Evolutionary conservation across 2,329 filamentous ascomycete species (phyloP).

Genomic region (Plenodomus biglobosus): DNA sequence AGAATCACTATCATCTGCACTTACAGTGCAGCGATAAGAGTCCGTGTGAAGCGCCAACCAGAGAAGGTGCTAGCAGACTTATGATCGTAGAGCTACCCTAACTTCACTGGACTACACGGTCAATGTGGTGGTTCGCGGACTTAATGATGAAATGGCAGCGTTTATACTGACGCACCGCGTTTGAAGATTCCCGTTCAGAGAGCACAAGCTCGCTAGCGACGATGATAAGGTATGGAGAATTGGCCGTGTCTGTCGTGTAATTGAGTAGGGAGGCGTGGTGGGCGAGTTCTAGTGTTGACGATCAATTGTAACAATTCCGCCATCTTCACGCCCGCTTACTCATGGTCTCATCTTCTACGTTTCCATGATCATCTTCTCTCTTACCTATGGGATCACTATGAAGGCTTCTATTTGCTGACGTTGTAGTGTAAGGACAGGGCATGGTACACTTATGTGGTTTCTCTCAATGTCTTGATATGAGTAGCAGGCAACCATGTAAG

Average conservation of each 20-base stretch:
- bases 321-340: too few species aligned
- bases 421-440: too few species aligned
- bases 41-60: conserved; percentile 27
- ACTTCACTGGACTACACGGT: conserved; percentile 1
- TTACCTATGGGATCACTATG: too few species aligned
- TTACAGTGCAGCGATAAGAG: conserved; percentile 25
- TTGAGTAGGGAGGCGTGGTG: neutral
- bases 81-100: too few species aligned
- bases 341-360: too few species aligned
- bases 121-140: conserved; percentile 7
- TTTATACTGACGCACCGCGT: neutral
- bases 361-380: too few species aligned
- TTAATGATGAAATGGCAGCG: neutral
- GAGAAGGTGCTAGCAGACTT: conserved; percentile 37
- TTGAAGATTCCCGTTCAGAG: neutral
- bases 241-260: neutral
- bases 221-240: neutral
- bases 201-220: neutral
- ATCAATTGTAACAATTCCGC: too few species aligned
- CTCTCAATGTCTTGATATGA: too few species aligned
- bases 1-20: conserved; percentile 21
- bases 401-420: too few species aligned
- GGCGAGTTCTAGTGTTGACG: too few species aligned
- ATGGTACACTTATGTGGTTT: too few species aligned
- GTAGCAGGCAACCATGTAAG: too few species aligned